phyloP scores from a whole-genome alignment of 768 basidiomycete species.

The Candolleomyces eurysporus region DNA sequence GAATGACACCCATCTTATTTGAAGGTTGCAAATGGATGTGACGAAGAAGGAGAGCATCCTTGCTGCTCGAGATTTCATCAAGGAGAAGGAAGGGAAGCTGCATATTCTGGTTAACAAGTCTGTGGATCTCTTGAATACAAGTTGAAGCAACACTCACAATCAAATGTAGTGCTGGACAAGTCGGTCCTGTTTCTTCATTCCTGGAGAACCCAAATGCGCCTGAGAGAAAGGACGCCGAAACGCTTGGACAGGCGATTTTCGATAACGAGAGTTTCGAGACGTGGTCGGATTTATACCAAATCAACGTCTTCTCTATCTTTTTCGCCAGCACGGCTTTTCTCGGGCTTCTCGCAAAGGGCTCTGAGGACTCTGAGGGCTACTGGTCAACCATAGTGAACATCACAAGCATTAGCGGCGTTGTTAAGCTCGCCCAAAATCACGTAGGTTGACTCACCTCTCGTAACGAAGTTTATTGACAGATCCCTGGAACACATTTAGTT shows the following conservation, averaged over 20 bases:
- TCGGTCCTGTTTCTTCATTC: constrained; percentile 61
- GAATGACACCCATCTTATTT: background rate
- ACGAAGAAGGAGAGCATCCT: constrained; percentile 68
- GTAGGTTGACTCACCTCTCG: constrained; percentile 38
- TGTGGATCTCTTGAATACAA: constrained; percentile 14
- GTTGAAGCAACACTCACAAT: background rate
- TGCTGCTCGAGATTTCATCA: constrained; percentile 49
- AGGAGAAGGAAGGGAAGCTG: constrained; percentile 62
- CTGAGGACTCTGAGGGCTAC: constrained; percentile 53
- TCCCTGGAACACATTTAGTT: constrained; percentile 46
- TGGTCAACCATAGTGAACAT: constrained; percentile 73
- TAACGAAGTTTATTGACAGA: background rate
- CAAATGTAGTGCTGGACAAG: constrained; percentile 64
- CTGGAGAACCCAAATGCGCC: constrained; percentile 54
- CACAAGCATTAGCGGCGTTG: constrained; percentile 72
- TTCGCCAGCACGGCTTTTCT: constrained; percentile 77
- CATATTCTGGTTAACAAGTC: constrained; percentile 86
- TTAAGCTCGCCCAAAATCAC: constrained; percentile 72
- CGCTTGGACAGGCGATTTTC: constrained; percentile 69
- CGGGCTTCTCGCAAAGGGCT: constrained; percentile 71
- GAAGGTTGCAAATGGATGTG: constrained; percentile 67
- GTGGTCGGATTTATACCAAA: constrained; percentile 60
- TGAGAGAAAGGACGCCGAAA: constrained; percentile 60
- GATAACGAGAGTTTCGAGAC: constrained; percentile 59
- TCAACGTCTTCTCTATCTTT: constrained; percentile 77